Conservation (phyloP, 306 rosid genomes). For the Cajanus cajan region DNA sequence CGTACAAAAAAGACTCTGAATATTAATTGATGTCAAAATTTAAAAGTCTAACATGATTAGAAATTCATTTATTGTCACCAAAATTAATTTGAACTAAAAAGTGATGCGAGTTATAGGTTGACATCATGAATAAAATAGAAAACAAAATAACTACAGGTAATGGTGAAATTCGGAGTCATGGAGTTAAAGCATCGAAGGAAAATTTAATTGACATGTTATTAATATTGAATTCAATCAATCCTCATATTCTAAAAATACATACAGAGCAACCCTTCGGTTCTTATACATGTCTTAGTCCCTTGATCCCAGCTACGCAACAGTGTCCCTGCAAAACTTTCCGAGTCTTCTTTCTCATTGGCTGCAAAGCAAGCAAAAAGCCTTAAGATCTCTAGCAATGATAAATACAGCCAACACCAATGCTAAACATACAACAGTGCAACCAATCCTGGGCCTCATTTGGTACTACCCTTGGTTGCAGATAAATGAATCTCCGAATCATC, state of each 20-base stretch:
- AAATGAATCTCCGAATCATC: constrained; percentile 50
- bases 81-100: constrained; percentile 17
- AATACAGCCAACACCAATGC: constrained; percentile 61
- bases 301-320: constrained; percentile 61
- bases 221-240: constrained; percentile 82
- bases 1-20: not conserved
- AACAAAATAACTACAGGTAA: constrained; percentile 23
- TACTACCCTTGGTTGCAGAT: constrained; percentile 52
- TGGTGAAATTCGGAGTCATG: constrained; percentile 26
- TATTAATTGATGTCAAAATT: not conserved
- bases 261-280: constrained; percentile 75
- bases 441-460: constrained; percentile 56
- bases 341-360: constrained; percentile 39
- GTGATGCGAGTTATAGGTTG: not conserved
- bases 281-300: constrained; percentile 61
- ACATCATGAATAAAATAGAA: constrained; percentile 1
- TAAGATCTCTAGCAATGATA: constrained; percentile 48
- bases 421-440: constrained; percentile 73
- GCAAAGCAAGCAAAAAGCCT: constrained; percentile 51
- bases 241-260: constrained; percentile 76
- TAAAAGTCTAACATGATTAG: not conserved
- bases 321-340: constrained; percentile 64
- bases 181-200: constrained; percentile 26
- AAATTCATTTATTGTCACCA: constrained; percentile 12
- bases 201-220: constrained; percentile 71